Base-by-base conservation (phyloP, 202 grass and related monocot species). In the Schoenoplectus triqueter region DNA sequence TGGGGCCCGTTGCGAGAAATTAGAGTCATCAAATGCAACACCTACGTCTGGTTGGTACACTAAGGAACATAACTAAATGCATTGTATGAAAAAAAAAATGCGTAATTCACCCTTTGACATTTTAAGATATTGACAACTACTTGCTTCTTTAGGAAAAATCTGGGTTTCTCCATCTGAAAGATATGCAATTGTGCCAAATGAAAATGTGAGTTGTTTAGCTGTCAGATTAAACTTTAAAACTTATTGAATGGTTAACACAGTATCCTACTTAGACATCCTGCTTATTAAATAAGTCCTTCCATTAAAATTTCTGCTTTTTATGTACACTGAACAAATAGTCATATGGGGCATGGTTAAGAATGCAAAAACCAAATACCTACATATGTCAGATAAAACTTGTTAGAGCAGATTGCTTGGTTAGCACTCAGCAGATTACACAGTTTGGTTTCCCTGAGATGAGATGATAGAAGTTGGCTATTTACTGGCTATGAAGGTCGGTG, bases 161-260 rank as follows among this genome's bases (percentile, higher is more conserved):
- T 87, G 85, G 88, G 65, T 90, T 60, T 87, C 85, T 10, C 85
- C 88, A 51, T 84, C 85, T 18, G 81, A 87, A 90, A 87, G 88
- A 90, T 90, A 90, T 75, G 88, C 88, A 14, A 81, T 87, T 82
- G 85, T 90, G 77, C 88, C 88, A 84, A 63, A 87, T 75, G 88
- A 90, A 69, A 87, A 83, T 82, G 88, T 90, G 47, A 87, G 85
- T 46, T 41, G 18, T 56, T 59, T 59, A 70, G 60, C 55, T 59
- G 56, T 14, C 13, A 59, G 1, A 59, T 59, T 59, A 15, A 59
- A 59, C 31, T 31, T 49, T 49, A 49, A 49, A 49, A 49, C 31
- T 49, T 49, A 49, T 49, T 49, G 47, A 49, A 5, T 49, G 5
- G 5, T 49, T 49, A 49, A 49, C 47, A 31, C 31, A 31, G 31